A percentile compares a stretch with the other conserved stretches of the same genome.
Evolutionary conservation across 257 asterid species (phyloP).

Genomic region (Scutellaria barbata): DNA sequence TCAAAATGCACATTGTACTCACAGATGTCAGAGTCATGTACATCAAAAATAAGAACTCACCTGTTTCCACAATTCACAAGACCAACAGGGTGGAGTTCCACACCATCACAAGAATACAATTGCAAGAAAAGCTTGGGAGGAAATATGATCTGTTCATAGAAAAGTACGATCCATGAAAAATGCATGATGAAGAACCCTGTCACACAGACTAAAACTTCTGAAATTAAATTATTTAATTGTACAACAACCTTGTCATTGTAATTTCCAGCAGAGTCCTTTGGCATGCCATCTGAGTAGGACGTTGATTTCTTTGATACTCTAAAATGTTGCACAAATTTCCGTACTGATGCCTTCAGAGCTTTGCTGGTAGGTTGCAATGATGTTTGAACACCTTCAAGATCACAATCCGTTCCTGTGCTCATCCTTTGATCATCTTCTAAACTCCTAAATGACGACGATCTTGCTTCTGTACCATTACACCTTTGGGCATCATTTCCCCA

Average conservation of each 20-base stretch:
- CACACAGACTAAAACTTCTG: not conserved
- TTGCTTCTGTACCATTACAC: constrained; percentile 40
- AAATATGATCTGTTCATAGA: constrained; percentile 41
- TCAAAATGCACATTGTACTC: constrained; percentile 5
- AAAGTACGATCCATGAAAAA: constrained; percentile 15
- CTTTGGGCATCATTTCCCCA: constrained; percentile 39
- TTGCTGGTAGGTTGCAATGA: constrained; percentile 34
- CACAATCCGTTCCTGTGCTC: constrained; percentile 19
- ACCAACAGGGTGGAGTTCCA: constrained; percentile 54
- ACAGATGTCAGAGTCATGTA: not conserved
- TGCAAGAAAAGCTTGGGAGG: constrained; percentile 47
- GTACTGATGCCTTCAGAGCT: constrained; percentile 45
- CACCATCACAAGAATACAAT: constrained; percentile 39
- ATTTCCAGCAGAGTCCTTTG: constrained; percentile 39
- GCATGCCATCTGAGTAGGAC: constrained; percentile 29
- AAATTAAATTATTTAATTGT: not conserved
- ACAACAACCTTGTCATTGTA: constrained; percentile 43
- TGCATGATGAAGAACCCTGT: constrained; percentile 20
- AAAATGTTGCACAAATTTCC: constrained; percentile 49
- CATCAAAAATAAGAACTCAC: constrained; percentile 28
- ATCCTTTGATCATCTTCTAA: constrained; percentile 34
- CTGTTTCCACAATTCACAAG: constrained; percentile 53
- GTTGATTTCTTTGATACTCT: constrained; percentile 49
- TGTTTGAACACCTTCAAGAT: constrained; percentile 28
- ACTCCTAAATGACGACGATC: constrained; percentile 33